Percentiles rank a stretch among this genome's conserved stretches.
Evolutionary conservation across 139 green algal species (phyloP).

Genomic region (Auxenochlorella protothecoides): DNA sequence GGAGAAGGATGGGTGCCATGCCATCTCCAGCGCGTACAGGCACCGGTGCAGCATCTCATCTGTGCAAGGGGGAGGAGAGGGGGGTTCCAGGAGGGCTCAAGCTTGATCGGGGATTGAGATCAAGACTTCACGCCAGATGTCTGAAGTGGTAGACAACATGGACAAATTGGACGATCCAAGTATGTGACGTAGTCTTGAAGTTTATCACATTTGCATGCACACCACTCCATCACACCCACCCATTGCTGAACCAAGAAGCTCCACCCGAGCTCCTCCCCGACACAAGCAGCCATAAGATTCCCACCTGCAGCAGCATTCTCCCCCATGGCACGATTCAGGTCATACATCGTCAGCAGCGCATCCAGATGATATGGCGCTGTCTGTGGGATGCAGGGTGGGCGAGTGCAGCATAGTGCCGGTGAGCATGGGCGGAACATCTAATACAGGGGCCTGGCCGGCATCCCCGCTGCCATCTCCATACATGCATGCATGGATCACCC

Average conservation of each 20-base stretch:
- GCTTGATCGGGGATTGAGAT: too few species aligned
- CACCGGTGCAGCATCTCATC: constrained; percentile 61
- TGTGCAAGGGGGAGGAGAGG: background rate
- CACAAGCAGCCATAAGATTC: constrained; percentile 4
- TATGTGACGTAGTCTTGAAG: too few species aligned
- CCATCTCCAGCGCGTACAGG: constrained; percentile 76
- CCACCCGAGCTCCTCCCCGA: background rate
- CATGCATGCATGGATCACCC: too few species aligned
- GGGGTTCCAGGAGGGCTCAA: too few species aligned
- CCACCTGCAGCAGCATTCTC: constrained; percentile 55
- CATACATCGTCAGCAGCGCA: constrained; percentile 76
- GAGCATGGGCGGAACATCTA: too few species aligned
- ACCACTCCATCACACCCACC: too few species aligned
- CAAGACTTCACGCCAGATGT: too few species aligned
- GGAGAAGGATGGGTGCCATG: constrained; percentile 73
- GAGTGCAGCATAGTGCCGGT: too few species aligned
- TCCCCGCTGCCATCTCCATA: too few species aligned
- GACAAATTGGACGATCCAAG: background rate
- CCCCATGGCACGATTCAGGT: constrained; percentile 64
- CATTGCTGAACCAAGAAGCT: background rate
- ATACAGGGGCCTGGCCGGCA: too few species aligned
- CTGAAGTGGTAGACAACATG: background rate
- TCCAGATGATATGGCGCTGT: constrained; percentile 77
- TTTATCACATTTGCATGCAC: too few species aligned
- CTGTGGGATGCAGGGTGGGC: too few species aligned